Evolutionary conservation across 176 grass and related monocot genomes (phyloP), one percentile per base, ranked within the genome.

Genomic region (Poa pratensis): DNA sequence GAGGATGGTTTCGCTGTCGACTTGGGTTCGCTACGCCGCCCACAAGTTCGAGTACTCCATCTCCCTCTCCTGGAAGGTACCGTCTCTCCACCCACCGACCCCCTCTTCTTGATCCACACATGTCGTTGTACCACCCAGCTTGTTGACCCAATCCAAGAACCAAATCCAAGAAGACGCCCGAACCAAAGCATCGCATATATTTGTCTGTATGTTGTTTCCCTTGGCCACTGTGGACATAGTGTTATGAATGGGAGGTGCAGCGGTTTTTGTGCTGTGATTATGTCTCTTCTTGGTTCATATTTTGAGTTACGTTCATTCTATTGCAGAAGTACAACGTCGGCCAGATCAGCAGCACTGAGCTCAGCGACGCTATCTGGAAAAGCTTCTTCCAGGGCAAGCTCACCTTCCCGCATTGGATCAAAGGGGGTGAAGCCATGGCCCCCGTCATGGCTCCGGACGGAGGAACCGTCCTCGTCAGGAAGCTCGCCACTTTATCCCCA

Each of bases 1-100:
- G 14, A 85, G 46, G 54, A 99, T 99, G 96, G 96, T 77, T 77
- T 94, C 92, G 27, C 89, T 93, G 37, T 91, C 90, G 15, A 99
- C 93, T 13, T 99, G 91, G 96, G 81, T 92, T 37, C 96, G 96
- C 82, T 99, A 96, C 80, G 93, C 93, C 76, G 91, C 81, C 18
- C 89, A 88, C 84, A 99, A 94, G 86, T 87, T 96, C 75, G 93
- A 99, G 84, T 94, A 96, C 82, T 99, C 93, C 79, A 50, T 99
- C 63, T 80, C 78, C 84, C 86, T 94, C 59, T 83, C 90, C 6
- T 94, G 89, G 91, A 92, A 89, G 96, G 96, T 95, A 53, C 43
- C 48, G 13, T 15, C 48, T 15, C 45, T 13, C 45, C 30, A 3
- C 28, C 75, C 45, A 19, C 67, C 75, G 43, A 26, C 26, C 35